These are phyloP conservation scores for Pythium sp. DNA, from an alignment of 352 stramenopile species.

Conservation along the genomic window DNA sequence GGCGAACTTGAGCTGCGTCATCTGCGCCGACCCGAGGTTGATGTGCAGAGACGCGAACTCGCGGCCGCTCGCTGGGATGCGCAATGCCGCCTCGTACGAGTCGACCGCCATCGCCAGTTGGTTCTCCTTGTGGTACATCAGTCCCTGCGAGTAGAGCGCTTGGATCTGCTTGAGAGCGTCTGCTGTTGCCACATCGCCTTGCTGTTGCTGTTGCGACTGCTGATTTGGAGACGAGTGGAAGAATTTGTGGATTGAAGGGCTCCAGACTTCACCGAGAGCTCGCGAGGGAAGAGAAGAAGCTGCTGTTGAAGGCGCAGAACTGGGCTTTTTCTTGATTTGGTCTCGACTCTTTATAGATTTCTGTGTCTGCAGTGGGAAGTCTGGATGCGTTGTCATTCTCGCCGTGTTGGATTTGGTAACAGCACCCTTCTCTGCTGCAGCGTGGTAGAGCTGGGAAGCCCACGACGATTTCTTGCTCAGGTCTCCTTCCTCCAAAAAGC, in stretches of 20 bases:
- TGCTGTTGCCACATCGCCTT: neutral
- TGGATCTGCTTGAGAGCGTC: slow-evolving; percentile 39
- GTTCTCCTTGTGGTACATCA: slow-evolving; percentile 54
- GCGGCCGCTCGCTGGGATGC: slow-evolving; percentile 23
- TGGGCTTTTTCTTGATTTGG: slow-evolving; percentile 7
- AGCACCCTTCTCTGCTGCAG: neutral
- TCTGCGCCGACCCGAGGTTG: slow-evolving; percentile 59
- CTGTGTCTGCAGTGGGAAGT: neutral
- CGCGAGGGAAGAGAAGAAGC: neutral
- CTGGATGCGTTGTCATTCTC: neutral
- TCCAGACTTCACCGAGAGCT: neutral
- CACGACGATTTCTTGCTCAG: neutral
- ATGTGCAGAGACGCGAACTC: slow-evolving; percentile 66
- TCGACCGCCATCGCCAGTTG: slow-evolving; percentile 41
- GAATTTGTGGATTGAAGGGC: neutral
- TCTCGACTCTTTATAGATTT: neutral
- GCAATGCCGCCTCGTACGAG: slow-evolving; percentile 52
- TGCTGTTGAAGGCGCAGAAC: neutral
- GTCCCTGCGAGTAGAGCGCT: slow-evolving; percentile 53
- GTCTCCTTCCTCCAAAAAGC: neutral
- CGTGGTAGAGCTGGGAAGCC: neutral
- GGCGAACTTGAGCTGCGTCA: slow-evolving; percentile 33
- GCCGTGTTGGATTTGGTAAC: neutral
- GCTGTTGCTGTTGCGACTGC: neutral
- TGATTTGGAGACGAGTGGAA: neutral